Evolutionary conservation across 164 flowering plant species (phyloP).

Genomic region (Vitis rupestris): DNA sequence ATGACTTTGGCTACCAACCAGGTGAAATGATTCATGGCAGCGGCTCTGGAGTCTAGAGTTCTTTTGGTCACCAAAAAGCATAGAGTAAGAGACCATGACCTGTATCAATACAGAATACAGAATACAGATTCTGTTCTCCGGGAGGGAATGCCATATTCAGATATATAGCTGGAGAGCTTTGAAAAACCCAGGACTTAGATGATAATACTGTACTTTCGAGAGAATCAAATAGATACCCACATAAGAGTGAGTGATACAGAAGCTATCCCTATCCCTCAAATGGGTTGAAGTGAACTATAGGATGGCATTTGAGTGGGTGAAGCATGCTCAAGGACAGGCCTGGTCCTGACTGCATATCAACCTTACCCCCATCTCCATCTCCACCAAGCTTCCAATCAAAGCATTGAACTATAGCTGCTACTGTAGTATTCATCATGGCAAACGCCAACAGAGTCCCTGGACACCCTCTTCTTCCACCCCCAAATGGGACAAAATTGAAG

Average conservation of each 20-base stretch:
- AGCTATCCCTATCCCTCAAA: not conserved
- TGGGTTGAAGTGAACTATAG: constrained; percentile 9
- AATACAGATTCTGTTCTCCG: not conserved
- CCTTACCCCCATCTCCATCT: not conserved
- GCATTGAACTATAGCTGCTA: constrained; percentile 19
- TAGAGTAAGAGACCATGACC: too few species aligned
- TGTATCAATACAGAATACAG: too few species aligned
- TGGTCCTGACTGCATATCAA: not conserved
- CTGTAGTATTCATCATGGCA: not conserved
- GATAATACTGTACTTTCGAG: too few species aligned
- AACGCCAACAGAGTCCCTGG: constrained; percentile 2
- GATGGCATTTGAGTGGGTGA: constrained; percentile 9
- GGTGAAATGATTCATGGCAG: too few species aligned
- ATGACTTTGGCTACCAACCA: too few species aligned
- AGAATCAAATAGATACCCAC: too few species aligned
- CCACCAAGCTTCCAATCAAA: constrained; percentile 13
- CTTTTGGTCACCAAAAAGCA: too few species aligned
- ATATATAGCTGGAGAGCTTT: too few species aligned
- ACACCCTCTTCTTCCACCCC: constrained; percentile 12
- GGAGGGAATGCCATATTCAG: too few species aligned
- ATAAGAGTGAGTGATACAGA: too few species aligned
- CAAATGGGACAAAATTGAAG: constrained; percentile 14
- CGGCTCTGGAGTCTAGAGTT: too few species aligned
- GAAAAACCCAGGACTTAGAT: not conserved
- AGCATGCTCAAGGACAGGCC: constrained; percentile 14